These are phyloP conservation scores for Candida verbasci DNA, from an alignment of 805 yeast genomes.

Conservation along the genomic window DNA sequence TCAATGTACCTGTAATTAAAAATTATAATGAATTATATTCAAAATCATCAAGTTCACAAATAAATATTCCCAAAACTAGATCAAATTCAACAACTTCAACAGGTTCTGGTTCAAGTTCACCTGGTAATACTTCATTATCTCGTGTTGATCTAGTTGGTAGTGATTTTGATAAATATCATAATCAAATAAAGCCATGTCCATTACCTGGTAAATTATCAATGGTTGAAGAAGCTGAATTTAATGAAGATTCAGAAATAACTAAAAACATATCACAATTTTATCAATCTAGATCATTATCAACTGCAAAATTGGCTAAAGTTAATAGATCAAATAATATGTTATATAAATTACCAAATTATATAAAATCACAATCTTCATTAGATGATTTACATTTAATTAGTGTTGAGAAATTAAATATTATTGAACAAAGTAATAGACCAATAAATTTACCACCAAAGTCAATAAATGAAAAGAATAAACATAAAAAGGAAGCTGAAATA, in stretches of 20 bases:
- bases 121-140: conserved; percentile 16
- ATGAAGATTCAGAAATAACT: conserved; percentile 32
- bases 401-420: conserved; percentile 49
- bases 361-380: conserved; percentile 38
- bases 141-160: conserved; percentile 21
- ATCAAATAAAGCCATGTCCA: conserved; percentile 22
- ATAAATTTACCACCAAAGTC: conserved; percentile 69
- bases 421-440: conserved; percentile 65
- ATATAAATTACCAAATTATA: conserved; percentile 34
- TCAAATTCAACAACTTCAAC: not conserved
- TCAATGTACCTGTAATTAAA: conserved; percentile 40
- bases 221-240: conserved; percentile 15
- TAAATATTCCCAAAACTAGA: not conserved
- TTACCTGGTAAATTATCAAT: conserved; percentile 24
- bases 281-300: conserved; percentile 29
- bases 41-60: conserved; percentile 8
- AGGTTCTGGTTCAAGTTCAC: not conserved
- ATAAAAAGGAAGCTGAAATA: conserved; percentile 51
- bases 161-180: conserved; percentile 15
- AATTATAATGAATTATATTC: conserved; percentile 30
- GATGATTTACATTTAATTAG: conserved; percentile 62
- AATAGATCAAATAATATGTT: conserved; percentile 29
- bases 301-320: conserved; percentile 26
- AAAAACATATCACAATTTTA: conserved; percentile 34
- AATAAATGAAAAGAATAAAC: conserved; percentile 46